phyloP scores from a whole-genome alignment of 129 eudicot species.

The Flaveria ramosissima region DNA sequence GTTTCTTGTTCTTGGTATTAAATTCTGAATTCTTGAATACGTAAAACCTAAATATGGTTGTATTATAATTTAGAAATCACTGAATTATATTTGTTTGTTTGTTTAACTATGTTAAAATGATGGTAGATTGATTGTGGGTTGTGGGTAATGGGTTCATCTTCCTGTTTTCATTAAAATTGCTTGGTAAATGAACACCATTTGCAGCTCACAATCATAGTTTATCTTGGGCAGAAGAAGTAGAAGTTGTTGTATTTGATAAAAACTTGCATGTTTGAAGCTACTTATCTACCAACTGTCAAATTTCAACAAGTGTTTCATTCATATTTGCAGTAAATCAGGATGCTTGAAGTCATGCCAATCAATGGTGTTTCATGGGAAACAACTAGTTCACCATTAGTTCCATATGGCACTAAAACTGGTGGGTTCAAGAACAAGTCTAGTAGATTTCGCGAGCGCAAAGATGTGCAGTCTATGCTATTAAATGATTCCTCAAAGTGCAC shows the following conservation, averaged over 20 bases:
- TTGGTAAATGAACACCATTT: too few relatives aligned
- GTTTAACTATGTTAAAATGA: background rate
- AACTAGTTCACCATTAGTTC: slow-evolving; percentile 1
- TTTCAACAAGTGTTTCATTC: background rate
- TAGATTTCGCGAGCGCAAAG: background rate
- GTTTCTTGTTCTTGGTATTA: background rate
- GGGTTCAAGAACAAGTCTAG: slow-evolving; percentile 2
- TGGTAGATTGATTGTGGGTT: background rate
- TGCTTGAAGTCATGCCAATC: slow-evolving; percentile 22
- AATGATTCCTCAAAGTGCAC: background rate
- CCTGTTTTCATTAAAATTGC: background rate
- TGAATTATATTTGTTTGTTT: background rate
- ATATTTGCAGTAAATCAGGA: slow-evolving; percentile 7
- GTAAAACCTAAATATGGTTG: background rate
- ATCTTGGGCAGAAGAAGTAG: too few relatives aligned
- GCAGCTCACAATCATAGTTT: too few relatives aligned
- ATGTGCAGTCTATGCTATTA: background rate
- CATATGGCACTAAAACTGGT: background rate
- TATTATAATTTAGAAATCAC: background rate
- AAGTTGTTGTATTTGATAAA: too few relatives aligned
- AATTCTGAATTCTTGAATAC: background rate
- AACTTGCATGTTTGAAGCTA: too few relatives aligned
- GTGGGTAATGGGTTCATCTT: background rate
- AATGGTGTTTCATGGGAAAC: slow-evolving; percentile 20
- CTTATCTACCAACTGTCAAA: background rate